These are phyloP conservation scores for Magnaporthiopsis rhizophila DNA, from an alignment of 2,329 filamentous ascomycete genomes.

Conservation along the genomic window DNA sequence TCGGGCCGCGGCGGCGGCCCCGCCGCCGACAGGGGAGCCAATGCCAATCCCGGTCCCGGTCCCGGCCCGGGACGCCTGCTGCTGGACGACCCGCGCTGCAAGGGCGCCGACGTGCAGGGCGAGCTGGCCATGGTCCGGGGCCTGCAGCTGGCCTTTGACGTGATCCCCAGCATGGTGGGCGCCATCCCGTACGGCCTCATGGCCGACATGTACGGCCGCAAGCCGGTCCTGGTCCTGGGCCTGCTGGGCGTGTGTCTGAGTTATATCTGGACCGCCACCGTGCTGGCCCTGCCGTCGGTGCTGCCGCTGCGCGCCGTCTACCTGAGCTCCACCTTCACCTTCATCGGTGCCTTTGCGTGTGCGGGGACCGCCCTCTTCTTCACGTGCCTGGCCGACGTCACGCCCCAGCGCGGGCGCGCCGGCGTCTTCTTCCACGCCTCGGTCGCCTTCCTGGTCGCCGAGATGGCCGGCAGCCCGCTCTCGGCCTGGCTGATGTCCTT, in stretches of 20 bases:
- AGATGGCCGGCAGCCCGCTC: slow-evolving; percentile 30
- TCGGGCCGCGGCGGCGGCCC: slow-evolving; percentile 13
- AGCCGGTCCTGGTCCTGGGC: slow-evolving; percentile 29
- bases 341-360: slow-evolving; percentile 33
- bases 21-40: background rate
- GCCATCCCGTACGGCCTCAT: slow-evolving; percentile 39
- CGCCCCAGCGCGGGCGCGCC: slow-evolving; percentile 28
- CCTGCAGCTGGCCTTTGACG: slow-evolving; percentile 35
- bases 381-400: slow-evolving; percentile 36
- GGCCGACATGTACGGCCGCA: slow-evolving; percentile 38
- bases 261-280: slow-evolving; percentile 14
- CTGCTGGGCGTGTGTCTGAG: slow-evolving; percentile 15
- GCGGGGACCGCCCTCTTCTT: slow-evolving; percentile 35
- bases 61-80: slow-evolving; percentile 4
- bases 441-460: slow-evolving; percentile 28
- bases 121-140: slow-evolving; percentile 43
- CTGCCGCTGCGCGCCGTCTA: slow-evolving; percentile 33
- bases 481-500: slow-evolving; percentile 29
- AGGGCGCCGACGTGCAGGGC: slow-evolving; percentile 39
- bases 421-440: slow-evolving; percentile 32
- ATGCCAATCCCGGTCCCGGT: too few species aligned
- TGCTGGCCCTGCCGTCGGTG: slow-evolving; percentile 29
- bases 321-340: slow-evolving; percentile 23
- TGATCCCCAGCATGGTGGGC: slow-evolving; percentile 35
- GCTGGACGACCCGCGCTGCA: slow-evolving; percentile 37